Evolutionary conservation across 73 alveolate genomes (phyloP).

Genomic region (Paramecium pentaurelia): DNA sequence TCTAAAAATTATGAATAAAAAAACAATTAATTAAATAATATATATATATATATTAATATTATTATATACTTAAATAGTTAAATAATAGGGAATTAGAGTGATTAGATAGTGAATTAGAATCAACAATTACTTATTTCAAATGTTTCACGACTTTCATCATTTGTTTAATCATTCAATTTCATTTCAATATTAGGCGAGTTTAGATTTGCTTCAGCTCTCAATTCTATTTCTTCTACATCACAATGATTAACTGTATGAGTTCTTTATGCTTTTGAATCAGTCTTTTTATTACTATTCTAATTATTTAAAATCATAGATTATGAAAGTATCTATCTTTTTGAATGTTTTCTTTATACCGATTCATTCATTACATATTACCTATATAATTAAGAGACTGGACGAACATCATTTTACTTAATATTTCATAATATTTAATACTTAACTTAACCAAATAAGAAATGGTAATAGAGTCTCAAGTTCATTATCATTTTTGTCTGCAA

Average conservation of each 20-base stretch:
- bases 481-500: constrained; percentile 55
- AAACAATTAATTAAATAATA: too few species aligned
- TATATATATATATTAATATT: too few species aligned
- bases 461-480: constrained; percentile 47
- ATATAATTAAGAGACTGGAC: constrained; percentile 3
- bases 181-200: constrained; percentile 21
- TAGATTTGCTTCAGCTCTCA: not conserved
- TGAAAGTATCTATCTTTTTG: not conserved
- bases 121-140: constrained; percentile 2
- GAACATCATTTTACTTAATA: constrained; percentile 5
- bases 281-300: not conserved
- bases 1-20: too few species aligned
- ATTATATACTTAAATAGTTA: too few species aligned
- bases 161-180: not conserved
- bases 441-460: constrained; percentile 49
- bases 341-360: not conserved
- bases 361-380: not conserved
- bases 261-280: not conserved
- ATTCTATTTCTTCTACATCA: not conserved
- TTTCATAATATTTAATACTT: not conserved
- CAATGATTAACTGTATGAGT: not conserved
- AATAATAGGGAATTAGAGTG: not conserved
- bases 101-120: not conserved
- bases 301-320: not conserved
- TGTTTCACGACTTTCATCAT: constrained; percentile 29